Evolutionary conservation across 2,329 filamentous ascomycete species (phyloP).

Genomic region (Aspergillus quadrilineatus): DNA sequence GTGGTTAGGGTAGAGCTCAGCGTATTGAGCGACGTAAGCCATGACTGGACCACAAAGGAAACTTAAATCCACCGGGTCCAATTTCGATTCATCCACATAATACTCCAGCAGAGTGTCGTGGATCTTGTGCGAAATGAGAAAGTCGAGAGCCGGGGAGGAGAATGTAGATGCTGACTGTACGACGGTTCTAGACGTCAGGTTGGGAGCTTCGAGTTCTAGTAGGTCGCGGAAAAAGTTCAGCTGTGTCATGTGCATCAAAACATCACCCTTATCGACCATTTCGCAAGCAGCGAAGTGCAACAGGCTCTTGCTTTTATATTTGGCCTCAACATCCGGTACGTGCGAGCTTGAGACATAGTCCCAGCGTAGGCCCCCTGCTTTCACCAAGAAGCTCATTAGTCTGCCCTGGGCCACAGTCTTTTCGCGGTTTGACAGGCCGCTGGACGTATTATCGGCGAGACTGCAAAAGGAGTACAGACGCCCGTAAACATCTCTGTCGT

Average conservation of each 20-base stretch:
- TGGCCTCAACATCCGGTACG: constrained; percentile 52
- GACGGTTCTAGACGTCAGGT: constrained; percentile 31
- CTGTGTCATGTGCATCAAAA: constrained; percentile 60
- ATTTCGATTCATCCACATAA: constrained; percentile 52
- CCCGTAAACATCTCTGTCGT: constrained; percentile 59
- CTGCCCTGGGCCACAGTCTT: constrained; percentile 62
- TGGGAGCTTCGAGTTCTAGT: constrained; percentile 45
- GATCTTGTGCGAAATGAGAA: constrained; percentile 51
- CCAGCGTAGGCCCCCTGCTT: constrained; percentile 56
- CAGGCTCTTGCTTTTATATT: constrained; percentile 44
- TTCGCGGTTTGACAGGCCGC: constrained; percentile 49
- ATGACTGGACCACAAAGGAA: constrained; percentile 57
- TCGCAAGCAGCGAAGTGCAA: constrained; percentile 55
- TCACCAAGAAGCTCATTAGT: constrained; percentile 58
- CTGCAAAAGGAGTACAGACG: constrained; percentile 58
- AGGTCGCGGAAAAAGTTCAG: constrained; percentile 59
- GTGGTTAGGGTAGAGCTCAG: constrained; percentile 55
- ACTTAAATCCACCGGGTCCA: constrained; percentile 52
- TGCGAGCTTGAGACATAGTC: constrained; percentile 52
- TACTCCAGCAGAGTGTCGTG: constrained; percentile 52
- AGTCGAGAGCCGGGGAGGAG: constrained; percentile 50
- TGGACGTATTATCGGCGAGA: constrained; percentile 38
- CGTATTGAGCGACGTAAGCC: constrained; percentile 59
- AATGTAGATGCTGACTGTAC: constrained; percentile 37
- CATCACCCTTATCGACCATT: constrained; percentile 59